These are phyloP conservation scores for Aureobasidium sp. DNA, from an alignment of 2,329 filamentous ascomycete species.

Conservation along the genomic window DNA sequence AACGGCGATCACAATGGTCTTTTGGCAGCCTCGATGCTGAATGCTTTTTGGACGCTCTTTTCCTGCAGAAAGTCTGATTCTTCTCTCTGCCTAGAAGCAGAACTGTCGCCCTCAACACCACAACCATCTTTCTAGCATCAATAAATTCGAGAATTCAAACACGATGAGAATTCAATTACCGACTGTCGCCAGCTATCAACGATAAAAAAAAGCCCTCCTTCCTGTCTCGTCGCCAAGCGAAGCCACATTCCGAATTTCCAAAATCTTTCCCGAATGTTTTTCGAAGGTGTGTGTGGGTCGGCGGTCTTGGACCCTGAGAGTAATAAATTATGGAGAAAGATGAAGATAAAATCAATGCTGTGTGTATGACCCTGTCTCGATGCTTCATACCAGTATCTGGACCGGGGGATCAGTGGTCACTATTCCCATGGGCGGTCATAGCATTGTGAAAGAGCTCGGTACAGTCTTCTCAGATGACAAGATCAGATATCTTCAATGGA, in stretches of 20 bases:
- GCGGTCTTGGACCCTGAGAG: not conserved
- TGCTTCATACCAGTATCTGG: no score
- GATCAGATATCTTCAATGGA: no score
- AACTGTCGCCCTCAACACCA: not conserved
- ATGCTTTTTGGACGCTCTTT: not conserved
- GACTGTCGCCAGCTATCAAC: not conserved
- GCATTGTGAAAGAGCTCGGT: no score
- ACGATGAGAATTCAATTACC: not conserved
- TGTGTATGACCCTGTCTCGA: not conserved
- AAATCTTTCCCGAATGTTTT: constrained; percentile 5
- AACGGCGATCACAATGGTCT: not conserved
- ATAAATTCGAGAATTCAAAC: no score
- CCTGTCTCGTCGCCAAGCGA: constrained; percentile 1
- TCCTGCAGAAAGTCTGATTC: not conserved
- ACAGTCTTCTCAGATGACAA: no score
- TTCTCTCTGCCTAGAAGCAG: not conserved
- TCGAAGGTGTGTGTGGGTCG: not conserved
- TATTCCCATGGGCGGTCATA: no score
- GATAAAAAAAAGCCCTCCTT: not conserved
- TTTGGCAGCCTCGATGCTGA: not conserved
- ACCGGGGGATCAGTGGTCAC: no score
- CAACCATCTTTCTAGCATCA: not conserved
- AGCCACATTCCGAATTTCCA: not conserved
- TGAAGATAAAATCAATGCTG: not conserved
- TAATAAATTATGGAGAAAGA: no score